Evolutionary conservation across 495 filamentous ascomycete genomes (phyloP).

Genomic region (Hyaloscypha variabilis): DNA sequence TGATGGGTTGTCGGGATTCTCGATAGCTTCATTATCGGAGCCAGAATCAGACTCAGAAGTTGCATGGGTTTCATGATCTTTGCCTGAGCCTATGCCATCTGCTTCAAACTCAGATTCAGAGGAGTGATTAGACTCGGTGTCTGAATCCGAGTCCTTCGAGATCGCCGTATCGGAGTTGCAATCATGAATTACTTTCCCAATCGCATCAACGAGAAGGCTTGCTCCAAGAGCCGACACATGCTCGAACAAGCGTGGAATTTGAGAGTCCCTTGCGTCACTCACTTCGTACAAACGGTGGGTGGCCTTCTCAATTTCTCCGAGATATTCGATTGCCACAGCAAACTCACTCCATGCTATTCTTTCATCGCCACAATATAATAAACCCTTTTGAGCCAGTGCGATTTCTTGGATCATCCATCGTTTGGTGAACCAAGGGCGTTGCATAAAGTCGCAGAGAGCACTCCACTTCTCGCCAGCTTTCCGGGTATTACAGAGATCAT

Average conservation of each 20-base stretch:
- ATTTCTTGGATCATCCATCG: constrained; percentile 43
- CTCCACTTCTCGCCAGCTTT: constrained; percentile 29
- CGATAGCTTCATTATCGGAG: neutral
- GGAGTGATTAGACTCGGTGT: neutral
- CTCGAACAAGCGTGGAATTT: constrained; percentile 3
- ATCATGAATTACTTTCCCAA: constrained; percentile 32
- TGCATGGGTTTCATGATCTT: no score
- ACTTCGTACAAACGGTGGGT: constrained; percentile 4
- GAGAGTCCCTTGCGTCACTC: neutral
- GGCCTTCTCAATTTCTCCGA: constrained; percentile 1
- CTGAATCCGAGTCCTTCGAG: neutral
- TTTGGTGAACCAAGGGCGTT: constrained; percentile 36
- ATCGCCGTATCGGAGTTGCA: neutral
- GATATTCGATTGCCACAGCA: constrained; percentile 24
- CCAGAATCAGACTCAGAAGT: no score
- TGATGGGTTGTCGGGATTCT: neutral
- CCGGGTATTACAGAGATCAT: constrained; percentile 21
- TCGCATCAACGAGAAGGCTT: constrained; percentile 39
- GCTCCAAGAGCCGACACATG: constrained; percentile 38
- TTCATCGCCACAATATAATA: constrained; percentile 34
- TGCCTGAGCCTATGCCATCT: no score
- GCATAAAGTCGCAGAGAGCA: constrained; percentile 35
- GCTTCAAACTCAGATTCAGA: neutral
- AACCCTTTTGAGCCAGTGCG: constrained; percentile 35
- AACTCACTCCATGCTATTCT: constrained; percentile 34